Evolutionary conservation across 805 yeast genomes (phyloP), one percentile per base, ranked within the genome.

Genomic region (Pachysolen tannophilus): DNA sequence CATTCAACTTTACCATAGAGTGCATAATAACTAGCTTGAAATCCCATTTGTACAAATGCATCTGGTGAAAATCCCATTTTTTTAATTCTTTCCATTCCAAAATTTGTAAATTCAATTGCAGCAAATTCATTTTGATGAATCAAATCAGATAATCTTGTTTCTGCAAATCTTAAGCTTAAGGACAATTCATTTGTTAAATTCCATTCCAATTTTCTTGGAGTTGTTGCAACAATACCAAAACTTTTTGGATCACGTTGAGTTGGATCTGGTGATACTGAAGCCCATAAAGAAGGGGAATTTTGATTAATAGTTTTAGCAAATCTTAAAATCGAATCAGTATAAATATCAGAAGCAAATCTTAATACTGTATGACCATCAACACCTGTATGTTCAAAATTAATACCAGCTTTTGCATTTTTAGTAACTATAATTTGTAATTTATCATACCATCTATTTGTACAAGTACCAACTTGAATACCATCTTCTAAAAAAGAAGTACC

Each of bases 361-460:
- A 87, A 62, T 4, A 87, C 95, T 0, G 97, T 87, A 56, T 87
- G 96, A 38, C 97, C 97, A 58, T 87, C 97, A 19, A 87, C 94
- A 46, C 95, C 95, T 0, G 97, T 82, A 52, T 87, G 92, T 51
- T 87, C 97, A 53, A 87, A 87, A 56, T 88, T 87, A 45, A 87
- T 78, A 20, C 97, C 97, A 2, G 92, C 95, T 56, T 83, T 82
- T 17, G 94, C 94, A 56, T 87, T 85, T 53, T 78, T 75, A 4
- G 95, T 85, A 37, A 87, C 75, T 35, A 87, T 87, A 44, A 87
- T 69, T 57, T 87, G 96, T 43, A 87, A 60, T 59, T 87, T 87
- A 59, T 87, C 97, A 54, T 86, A 87, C 96, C 95, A 87, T 54
- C 97, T 66, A 58, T 87, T 87, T 23, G 95, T 82, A 60, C 96